These are phyloP conservation scores for Xylaria sp. DNA, from an alignment of 2,329 filamentous ascomycete genomes.

Conservation along the genomic window DNA sequence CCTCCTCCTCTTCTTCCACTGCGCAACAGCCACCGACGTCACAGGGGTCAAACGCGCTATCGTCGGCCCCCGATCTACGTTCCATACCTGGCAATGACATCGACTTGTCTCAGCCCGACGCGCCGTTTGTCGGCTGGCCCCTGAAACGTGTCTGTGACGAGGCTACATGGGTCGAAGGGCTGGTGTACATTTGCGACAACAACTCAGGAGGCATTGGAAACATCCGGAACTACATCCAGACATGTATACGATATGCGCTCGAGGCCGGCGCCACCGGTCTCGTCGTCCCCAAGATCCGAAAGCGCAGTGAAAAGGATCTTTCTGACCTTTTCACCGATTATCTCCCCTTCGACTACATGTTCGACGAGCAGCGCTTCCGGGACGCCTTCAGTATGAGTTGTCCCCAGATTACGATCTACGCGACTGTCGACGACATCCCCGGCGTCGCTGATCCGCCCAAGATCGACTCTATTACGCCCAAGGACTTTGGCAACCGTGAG, in stretches of 20 bases:
- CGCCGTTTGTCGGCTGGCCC: conserved; percentile 43
- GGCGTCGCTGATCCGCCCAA: conserved; percentile 30
- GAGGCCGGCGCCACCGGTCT: conserved; percentile 43
- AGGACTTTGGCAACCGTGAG: conserved; percentile 36
- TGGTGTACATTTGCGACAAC: conserved; percentile 46
- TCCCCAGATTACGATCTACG: conserved; percentile 41
- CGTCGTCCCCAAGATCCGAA: conserved; percentile 42
- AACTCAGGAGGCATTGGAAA: conserved; percentile 48
- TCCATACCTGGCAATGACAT: conserved; percentile 21
- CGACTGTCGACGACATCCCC: conserved; percentile 36
- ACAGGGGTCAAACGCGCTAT: neutral
- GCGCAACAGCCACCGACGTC: neutral
- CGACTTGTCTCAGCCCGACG: conserved; percentile 37
- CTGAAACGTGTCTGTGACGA: conserved; percentile 41
- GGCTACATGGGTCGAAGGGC: conserved; percentile 36
- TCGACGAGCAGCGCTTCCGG: conserved; percentile 43
- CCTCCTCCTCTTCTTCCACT: conserved; percentile 4
- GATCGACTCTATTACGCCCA: conserved; percentile 39
- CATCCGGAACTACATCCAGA: conserved; percentile 47
- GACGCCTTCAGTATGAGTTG: conserved; percentile 35
- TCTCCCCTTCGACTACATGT: conserved; percentile 42
- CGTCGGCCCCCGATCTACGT: conserved; percentile 5
- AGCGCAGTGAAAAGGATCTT: conserved; percentile 38
- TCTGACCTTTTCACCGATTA: conserved; percentile 39
- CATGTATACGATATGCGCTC: conserved; percentile 45